Evolutionary conservation across 176 grass and related monocot species (phyloP), one percentile per base, ranked within the genome.

Genomic region (Cymbopogon citratus): DNA sequence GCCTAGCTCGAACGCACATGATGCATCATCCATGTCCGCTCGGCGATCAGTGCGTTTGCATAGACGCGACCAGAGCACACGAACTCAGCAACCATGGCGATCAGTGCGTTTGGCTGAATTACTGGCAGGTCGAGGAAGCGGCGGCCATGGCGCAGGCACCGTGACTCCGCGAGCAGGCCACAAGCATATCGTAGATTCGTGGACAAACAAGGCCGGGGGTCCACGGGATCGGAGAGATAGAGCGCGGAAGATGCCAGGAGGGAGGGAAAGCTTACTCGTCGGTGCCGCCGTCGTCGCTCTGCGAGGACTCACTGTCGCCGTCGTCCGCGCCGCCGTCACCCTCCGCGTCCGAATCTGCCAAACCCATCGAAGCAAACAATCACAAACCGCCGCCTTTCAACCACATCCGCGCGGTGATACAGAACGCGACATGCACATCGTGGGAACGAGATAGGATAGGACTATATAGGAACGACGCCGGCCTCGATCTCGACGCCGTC

Each of bases 341-440:
- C 70, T 52, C 70, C 23, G 33, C 80, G 64, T 83, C 80, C 39
- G 75, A 87, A 91, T 91, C 89, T 91, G 89, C 69, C 36, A 70
- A 12, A 63, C 23, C 78, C 52, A 59, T 59, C 3, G 19, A 56
- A 56, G 19, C 31, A 33, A 1, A 33, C 31, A 33, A 3, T 33
- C 54, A 31, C n/a, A n/a, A n/a, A n/a, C n/a, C n/a, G n/a, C 15
- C 34, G 68, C 41, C 13, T 44, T 33, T 88, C 62, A 91, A 74
- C 83, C 66, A 80, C 71, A 78, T 49, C 62, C 83, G 70, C 66
- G 54, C 12, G 57, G 66, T 9, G 66, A 48, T 59, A 71, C 57
- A 46, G 73, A 59, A 75, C 46, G 62, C 70, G 46, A 75, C 70
- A 26, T 81, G 85, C 46, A 75, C 38, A 77, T 78, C 54, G 54